Base-by-base conservation (phyloP, 192 early-diverging fungal species). In the Physocladia obscura region DNA sequence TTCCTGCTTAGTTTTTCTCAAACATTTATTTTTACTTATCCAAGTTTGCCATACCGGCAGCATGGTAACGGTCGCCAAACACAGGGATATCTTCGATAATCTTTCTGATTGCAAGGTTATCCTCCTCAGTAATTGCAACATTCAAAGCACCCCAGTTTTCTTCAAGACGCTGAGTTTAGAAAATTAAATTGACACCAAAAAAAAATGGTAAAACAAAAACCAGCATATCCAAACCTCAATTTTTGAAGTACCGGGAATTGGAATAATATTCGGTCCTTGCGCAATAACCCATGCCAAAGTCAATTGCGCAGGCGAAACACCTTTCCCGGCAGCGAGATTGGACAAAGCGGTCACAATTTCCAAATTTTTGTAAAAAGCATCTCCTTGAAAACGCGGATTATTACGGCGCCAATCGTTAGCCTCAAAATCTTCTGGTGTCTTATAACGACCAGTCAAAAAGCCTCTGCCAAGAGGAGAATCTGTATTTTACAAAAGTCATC, bases 281-380 rank as follows among this genome's bases (percentile, higher is more conserved):
- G 75, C 71, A 19, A 87, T 48, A 27, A 89, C 77, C 90, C 90
- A 91, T 3, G 90, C 87, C 30, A 91, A 73, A 0, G 78, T 78
- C 17, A 89, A 67, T 65, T 91, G 86, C 6, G 76, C 70, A 0
- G 83, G 51, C 19, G 75, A 82, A 54, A 78, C 72, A 15, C 73
- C 73, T 51, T 84, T 87, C 47, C 59, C 34, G 27, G 38, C 30
- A 31, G 82, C 82, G 3, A 83, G n/a, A 17, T 54, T 57, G n/a
- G 76, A 56, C 60, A 83, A 39, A 4, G 67, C 65, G 2, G 74
- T 48, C 2, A 83, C 77, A 26, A 80, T 29, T 32, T 71, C 73
- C 4, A 82, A 51, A 67, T 91, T 91, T 59, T 81, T 82, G n/a
- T 32, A 50, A 72, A 90, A 82, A 62, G 82, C 77, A 31, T 88